Evolutionary conservation across 805 yeast species (phyloP).

Genomic region (Blastobotrys peoriensis): DNA sequence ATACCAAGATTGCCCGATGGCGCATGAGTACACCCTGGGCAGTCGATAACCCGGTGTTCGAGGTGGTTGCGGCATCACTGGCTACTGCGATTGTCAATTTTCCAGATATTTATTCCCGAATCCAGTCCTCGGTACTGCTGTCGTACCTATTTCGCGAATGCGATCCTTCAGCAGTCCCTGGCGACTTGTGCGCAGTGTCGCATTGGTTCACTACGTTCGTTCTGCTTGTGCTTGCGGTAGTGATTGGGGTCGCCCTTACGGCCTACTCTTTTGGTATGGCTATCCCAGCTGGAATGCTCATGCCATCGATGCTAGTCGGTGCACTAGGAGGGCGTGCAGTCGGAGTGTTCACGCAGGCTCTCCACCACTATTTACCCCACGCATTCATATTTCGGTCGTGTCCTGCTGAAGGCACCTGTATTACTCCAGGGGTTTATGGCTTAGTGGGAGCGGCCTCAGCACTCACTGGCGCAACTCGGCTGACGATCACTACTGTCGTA

Average conservation of each 20-base stretch:
- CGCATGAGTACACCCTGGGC: conserved; percentile 9
- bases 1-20: conserved; percentile 38
- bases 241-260: conserved; percentile 54
- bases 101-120: conserved; percentile 47
- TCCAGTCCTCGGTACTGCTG: conserved; percentile 52
- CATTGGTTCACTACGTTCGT: conserved; percentile 19
- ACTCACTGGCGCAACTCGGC: conserved; percentile 71
- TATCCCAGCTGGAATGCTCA: conserved; percentile 94
- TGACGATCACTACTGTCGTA: conserved; percentile 76
- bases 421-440: conserved; percentile 83
- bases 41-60: conserved; percentile 34
- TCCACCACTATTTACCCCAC: conserved; percentile 35
- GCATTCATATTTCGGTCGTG: conserved; percentile 34
- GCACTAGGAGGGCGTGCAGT: conserved; percentile 88
- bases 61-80: conserved; percentile 43
- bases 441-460: conserved; percentile 85
- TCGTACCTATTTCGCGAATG: conserved; percentile 70
- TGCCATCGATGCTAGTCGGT: conserved; percentile 96
- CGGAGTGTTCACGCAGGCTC: conserved; percentile 62
- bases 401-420: conserved; percentile 45
- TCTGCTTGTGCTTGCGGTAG: conserved; percentile 34
- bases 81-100: conserved; percentile 52
- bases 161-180: conserved; percentile 25
- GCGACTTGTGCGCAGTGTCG: conserved; percentile 24
- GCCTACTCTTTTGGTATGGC: conserved; percentile 64